Conservation (phyloP, 495 filamentous ascomycete species). For the Clohesyomyces aquaticus region DNA sequence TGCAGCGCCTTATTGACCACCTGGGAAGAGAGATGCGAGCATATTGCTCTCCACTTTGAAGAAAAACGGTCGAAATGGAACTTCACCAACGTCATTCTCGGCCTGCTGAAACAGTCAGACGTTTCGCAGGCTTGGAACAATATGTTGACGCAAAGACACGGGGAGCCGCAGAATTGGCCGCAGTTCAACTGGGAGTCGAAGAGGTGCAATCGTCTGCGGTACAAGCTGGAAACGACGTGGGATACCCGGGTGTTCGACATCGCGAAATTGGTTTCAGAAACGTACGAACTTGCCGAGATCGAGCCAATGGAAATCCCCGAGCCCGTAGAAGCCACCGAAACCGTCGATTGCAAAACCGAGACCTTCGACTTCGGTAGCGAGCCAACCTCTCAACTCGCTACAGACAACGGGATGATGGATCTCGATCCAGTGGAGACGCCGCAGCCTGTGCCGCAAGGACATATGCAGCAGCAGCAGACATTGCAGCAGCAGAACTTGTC, state of each 20-base stretch:
- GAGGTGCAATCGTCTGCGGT: slow-evolving; percentile 34
- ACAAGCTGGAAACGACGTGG: slow-evolving; percentile 37
- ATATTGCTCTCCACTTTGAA: slow-evolving; percentile 42
- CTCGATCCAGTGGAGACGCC: slow-evolving; percentile 27
- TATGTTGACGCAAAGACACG: slow-evolving; percentile 31
- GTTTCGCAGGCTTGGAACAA: slow-evolving; percentile 31
- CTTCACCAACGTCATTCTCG: slow-evolving; percentile 41
- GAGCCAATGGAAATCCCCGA: slow-evolving; percentile 20
- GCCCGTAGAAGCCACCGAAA: slow-evolving; percentile 13
- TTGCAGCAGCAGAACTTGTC: slow-evolving; percentile 6
- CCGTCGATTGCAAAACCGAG: slow-evolving; percentile 27
- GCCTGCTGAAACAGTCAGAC: slow-evolving; percentile 38
- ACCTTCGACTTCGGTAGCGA: slow-evolving; percentile 27
- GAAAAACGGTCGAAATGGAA: slow-evolving; percentile 41
- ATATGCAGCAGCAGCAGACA: slow-evolving; percentile 10
- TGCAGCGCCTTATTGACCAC: slow-evolving; percentile 30
- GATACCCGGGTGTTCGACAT: slow-evolving; percentile 32
- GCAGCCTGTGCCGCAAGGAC: slow-evolving; percentile 12
- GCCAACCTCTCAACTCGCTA: slow-evolving; percentile 22
- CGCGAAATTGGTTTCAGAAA: slow-evolving; percentile 34
- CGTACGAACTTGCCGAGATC: slow-evolving; percentile 32
- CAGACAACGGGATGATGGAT: slow-evolving; percentile 30
- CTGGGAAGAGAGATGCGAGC: slow-evolving; percentile 43
- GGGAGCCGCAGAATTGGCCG: slow-evolving; percentile 34
- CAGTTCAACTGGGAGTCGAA: slow-evolving; percentile 40